Percentiles rank a stretch among this genome's conserved stretches.
Evolutionary conservation across 768 basidiomycete genomes (phyloP).

Genomic region (Mrakia gelida): DNA sequence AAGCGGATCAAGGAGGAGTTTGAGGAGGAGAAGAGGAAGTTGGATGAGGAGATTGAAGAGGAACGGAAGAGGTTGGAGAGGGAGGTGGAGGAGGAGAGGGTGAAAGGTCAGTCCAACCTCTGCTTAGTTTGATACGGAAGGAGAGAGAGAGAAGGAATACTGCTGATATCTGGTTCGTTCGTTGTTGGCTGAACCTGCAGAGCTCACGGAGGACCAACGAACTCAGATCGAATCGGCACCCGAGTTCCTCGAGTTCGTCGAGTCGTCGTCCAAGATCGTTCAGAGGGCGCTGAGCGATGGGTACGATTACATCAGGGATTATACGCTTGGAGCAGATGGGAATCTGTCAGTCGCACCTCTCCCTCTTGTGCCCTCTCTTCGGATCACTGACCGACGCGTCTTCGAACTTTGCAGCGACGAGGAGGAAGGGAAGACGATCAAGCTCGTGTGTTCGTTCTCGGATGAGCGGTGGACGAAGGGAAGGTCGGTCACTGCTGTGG

Average conservation of each 20-base stretch:
- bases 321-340: slow-evolving; percentile 80
- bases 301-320: slow-evolving; percentile 96
- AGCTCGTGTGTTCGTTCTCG: slow-evolving; percentile 87
- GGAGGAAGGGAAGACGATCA: slow-evolving; percentile 81
- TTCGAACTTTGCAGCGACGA: slow-evolving; percentile 61
- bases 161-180: too few relatives aligned
- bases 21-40: slow-evolving; percentile 59
- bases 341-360: slow-evolving; percentile 58
- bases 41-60: slow-evolving; percentile 71
- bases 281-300: slow-evolving; percentile 90
- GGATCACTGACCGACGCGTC: not conserved
- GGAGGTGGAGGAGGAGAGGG: slow-evolving; percentile 48
- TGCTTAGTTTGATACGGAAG: too few relatives aligned
- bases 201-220: slow-evolving; percentile 81
- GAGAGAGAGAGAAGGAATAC: too few relatives aligned
- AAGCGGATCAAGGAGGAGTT: slow-evolving; percentile 64
- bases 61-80: slow-evolving; percentile 83
- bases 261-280: slow-evolving; percentile 89
- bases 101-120: slow-evolving; percentile 23
- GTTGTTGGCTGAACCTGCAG: too few relatives aligned
- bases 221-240: slow-evolving; percentile 75
- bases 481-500: slow-evolving; percentile 89
- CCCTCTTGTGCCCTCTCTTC: not conserved
- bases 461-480: slow-evolving; percentile 90
- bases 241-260: slow-evolving; percentile 89